Percentiles rank a stretch among this genome's conserved stretches.
Evolutionary conservation across 805 yeast genomes (phyloP).

Genomic region (Pichia kluyveri): DNA sequence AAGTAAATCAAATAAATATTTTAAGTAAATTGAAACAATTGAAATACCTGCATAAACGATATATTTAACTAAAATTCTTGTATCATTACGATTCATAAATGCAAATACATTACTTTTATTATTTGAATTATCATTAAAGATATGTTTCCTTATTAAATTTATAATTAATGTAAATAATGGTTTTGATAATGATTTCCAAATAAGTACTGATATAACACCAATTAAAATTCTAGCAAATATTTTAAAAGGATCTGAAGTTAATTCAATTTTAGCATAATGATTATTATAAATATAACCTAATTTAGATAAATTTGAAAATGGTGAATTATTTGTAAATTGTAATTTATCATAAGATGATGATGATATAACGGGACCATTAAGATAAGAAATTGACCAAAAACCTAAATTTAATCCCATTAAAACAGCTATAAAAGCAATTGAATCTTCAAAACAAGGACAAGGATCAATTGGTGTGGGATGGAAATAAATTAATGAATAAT

Average conservation of each 20-base stretch:
- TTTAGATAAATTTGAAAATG: constrained; percentile 7
- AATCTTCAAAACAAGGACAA: constrained; percentile 95
- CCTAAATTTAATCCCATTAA: constrained; percentile 66
- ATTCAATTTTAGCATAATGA: not conserved
- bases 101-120: constrained; percentile 30
- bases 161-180: constrained; percentile 36
- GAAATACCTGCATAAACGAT: constrained; percentile 80
- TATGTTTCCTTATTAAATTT: not conserved
- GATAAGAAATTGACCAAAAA: constrained; percentile 36
- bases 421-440: constrained; percentile 89
- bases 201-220: constrained; percentile 53
- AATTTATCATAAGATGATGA: not conserved
- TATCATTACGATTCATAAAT: constrained; percentile 55
- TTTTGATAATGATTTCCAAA: constrained; percentile 72
- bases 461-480: constrained; percentile 85
- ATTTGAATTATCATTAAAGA: not conserved
- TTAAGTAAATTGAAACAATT: constrained; percentile 24
- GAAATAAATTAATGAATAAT: constrained; percentile 44
- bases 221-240: constrained; percentile 35
- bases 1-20: not conserved
- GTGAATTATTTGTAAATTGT: constrained; percentile 7
- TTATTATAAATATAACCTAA: constrained; percentile 12
- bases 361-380: not conserved
- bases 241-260: not conserved
- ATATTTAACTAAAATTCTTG: constrained; percentile 68